These are phyloP conservation scores for Piper longum DNA, from an alignment of 164 flowering plant genomes.

Conservation along the genomic window DNA sequence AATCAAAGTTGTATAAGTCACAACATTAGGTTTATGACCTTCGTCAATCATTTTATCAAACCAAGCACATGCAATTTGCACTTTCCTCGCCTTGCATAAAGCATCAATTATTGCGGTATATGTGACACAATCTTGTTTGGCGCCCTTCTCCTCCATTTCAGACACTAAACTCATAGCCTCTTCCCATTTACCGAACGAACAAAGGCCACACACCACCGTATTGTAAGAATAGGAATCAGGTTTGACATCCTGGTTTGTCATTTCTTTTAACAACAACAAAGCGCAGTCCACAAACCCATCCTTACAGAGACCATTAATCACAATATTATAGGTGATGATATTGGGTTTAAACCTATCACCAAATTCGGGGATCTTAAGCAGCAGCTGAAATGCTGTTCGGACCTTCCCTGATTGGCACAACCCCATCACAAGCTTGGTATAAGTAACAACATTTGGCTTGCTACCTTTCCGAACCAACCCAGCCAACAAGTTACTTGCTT, in stretches of 20 bases:
- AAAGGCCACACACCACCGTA: conserved; percentile 62
- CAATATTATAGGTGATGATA: conserved; percentile 61
- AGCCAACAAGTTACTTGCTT: conserved; percentile 56
- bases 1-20: conserved; percentile 63
- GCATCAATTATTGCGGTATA: conserved; percentile 61
- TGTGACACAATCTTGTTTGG: conserved; percentile 68
- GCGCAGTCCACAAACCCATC: conserved; percentile 32
- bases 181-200: conserved; percentile 44
- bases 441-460: conserved; percentile 69
- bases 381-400: conserved; percentile 54
- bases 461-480: conserved; percentile 68
- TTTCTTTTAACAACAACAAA: conserved; percentile 34
- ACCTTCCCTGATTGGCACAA: conserved; percentile 71
- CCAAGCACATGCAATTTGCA: conserved; percentile 50
- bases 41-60: conserved; percentile 46
- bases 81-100: conserved; percentile 37
- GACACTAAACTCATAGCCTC: conserved; percentile 35
- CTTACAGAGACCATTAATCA: conserved; percentile 50
- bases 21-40: conserved; percentile 51
- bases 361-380: conserved; percentile 55
- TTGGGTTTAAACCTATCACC: conserved; percentile 44
- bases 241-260: conserved; percentile 39
- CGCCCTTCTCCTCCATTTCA: conserved; percentile 40
- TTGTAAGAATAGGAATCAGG: conserved; percentile 69
- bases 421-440: conserved; percentile 60